These are phyloP conservation scores for Lecanicillium sp. DNA, from an alignment of 2,329 filamentous ascomycete species.

Conservation along the genomic window DNA sequence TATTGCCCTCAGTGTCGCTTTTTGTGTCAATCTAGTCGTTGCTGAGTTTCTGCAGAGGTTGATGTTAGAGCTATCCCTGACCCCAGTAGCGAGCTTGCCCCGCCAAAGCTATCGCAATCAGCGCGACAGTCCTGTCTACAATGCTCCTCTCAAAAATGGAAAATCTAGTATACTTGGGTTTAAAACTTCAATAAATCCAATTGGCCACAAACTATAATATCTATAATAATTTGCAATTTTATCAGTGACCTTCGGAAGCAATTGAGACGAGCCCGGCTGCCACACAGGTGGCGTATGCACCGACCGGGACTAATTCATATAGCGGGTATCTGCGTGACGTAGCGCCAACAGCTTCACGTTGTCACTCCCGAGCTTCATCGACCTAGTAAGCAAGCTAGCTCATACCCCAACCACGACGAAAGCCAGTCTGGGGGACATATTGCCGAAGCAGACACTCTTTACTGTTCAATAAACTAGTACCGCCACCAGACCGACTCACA, in stretches of 20 bases:
- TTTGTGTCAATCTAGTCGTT: background rate
- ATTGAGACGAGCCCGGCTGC: too few species aligned
- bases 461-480: background rate
- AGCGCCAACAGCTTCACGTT: slow-evolving; percentile 4
- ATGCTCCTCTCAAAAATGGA: too few species aligned
- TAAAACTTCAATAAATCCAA: background rate
- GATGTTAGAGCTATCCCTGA: slow-evolving; percentile 15
- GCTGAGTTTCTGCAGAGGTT: background rate
- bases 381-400: background rate
- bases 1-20: background rate
- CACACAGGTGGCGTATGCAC: slow-evolving; percentile 8
- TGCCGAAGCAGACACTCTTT: too few species aligned
- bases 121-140: too few species aligned
- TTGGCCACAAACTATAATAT: too few species aligned
- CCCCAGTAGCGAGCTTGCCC: background rate
- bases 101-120: background rate
- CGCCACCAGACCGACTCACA: background rate
- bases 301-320: slow-evolving; percentile 13
- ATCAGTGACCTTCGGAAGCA: too few species aligned
- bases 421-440: too few species aligned
- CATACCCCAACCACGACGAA: background rate
- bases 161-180: too few species aligned
- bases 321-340: slow-evolving; percentile 12
- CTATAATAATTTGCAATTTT: too few species aligned
- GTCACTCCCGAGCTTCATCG: slow-evolving; percentile 1